These are phyloP conservation scores for Coffea eugenioides DNA, from an alignment of 257 asterid species.

Conservation along the genomic window DNA sequence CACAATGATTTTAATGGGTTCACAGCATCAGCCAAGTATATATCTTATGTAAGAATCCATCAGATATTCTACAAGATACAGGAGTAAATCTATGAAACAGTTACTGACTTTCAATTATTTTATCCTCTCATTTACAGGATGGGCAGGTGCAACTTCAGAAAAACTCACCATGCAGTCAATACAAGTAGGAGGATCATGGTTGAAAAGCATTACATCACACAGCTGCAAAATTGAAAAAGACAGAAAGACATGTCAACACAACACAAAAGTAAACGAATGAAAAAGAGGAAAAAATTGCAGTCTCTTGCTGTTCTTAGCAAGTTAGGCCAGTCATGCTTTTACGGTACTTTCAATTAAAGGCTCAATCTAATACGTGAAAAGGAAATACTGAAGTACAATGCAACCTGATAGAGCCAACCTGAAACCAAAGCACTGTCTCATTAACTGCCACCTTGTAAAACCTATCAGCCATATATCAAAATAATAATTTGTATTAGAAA, in stretches of 20 bases:
- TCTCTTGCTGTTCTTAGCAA: background rate
- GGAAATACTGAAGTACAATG: conserved; percentile 28
- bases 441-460: conserved; percentile 85
- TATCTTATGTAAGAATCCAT: background rate
- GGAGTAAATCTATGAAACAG: background rate
- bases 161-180: conserved; percentile 72
- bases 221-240: conserved; percentile 67
- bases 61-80: background rate
- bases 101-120: background rate
- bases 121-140: background rate
- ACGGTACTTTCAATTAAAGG: background rate
- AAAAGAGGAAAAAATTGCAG: background rate
- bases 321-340: background rate
- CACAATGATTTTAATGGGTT: background rate
- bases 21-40: background rate
- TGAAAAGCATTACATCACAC: conserved; percentile 84
- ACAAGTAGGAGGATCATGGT: conserved; percentile 87
- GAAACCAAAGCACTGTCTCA: conserved; percentile 91
- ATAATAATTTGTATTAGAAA: background rate
- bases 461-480: conserved; percentile 38
- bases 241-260: conserved; percentile 15
- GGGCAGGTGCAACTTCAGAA: conserved; percentile 7
- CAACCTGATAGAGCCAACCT: conserved; percentile 93
- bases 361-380: background rate
- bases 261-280: background rate